phyloP scores from a whole-genome alignment of 2,329 filamentous ascomycete genomes.

The Colletotrichum melonis region DNA sequence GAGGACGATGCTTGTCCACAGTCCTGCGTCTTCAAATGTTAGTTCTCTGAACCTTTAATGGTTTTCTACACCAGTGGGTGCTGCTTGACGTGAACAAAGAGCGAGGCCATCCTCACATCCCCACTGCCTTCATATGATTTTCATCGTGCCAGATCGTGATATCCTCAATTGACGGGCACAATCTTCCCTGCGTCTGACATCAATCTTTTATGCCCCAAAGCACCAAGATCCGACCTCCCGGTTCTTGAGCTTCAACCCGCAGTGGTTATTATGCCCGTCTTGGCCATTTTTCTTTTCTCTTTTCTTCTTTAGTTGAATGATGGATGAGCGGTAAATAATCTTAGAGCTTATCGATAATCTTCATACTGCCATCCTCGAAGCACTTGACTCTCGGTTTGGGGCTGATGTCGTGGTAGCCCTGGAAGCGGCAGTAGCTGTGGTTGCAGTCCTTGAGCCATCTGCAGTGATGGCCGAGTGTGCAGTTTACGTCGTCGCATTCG shows the following conservation, averaged over 20 bases:
- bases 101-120: no score
- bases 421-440: conserved; percentile 36
- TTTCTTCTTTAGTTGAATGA: background rate
- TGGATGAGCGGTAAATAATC: background rate
- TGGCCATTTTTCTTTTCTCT: background rate
- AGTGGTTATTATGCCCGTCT: background rate
- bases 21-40: no score
- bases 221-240: background rate
- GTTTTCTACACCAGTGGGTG: no score
- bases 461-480: conserved; percentile 39
- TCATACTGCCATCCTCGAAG: conserved; percentile 32
- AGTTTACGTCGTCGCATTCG: conserved; percentile 37
- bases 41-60: no score
- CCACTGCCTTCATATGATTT: no score
- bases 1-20: no score
- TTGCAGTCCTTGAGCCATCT: conserved; percentile 37
- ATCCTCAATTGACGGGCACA: no score
- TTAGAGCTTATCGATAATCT: conserved; percentile 11
- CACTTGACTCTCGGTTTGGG: conserved; percentile 27
- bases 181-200: background rate
- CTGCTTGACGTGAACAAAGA: no score
- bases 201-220: background rate
- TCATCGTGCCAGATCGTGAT: no score
- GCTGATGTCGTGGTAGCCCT: conserved; percentile 37
- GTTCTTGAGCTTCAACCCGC: background rate